A percentile compares a stretch with the other conserved stretches of the same genome.
Conservation (phyloP, 2,329 filamentous ascomycete genomes). For the Neonectria punicea region DNA sequence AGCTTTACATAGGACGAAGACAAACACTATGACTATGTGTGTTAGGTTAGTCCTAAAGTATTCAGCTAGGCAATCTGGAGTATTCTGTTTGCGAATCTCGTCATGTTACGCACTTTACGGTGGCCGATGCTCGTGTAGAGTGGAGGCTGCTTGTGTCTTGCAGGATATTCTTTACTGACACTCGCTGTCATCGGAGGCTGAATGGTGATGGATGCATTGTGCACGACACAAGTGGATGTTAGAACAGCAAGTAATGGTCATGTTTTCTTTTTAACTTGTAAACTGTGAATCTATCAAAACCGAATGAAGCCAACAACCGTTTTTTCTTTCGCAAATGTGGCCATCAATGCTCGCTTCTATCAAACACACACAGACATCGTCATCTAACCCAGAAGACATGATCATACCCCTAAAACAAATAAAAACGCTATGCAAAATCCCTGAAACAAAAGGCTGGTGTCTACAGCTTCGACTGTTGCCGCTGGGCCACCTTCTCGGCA, state of each 20-base stretch:
- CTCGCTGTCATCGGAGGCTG: neutral
- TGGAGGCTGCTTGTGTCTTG: neutral
- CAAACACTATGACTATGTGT: too few species aligned
- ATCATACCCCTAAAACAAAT: neutral
- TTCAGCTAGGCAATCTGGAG: neutral
- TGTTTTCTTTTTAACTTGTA: neutral
- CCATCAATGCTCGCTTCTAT: neutral
- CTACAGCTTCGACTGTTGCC: conserved; percentile 36
- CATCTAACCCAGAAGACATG: neutral
- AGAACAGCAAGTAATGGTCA: too few species aligned
- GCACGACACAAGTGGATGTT: too few species aligned
- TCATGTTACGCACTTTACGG: too few species aligned
- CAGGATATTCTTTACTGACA: neutral
- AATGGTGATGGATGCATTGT: too few species aligned
- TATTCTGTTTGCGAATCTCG: neutral
- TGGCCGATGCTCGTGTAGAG: too few species aligned
- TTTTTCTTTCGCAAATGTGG: neutral
- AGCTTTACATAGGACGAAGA: too few species aligned
- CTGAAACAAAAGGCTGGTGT: too few species aligned
- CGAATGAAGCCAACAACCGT: neutral
- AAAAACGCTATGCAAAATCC: conserved; percentile 14
- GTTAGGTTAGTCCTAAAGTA: neutral
- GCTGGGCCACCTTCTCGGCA: conserved; percentile 39
- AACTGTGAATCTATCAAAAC: neutral
- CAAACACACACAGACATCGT: conserved; percentile 1